Base-by-base conservation (phyloP, 805 yeast genomes). In the Yamadazyma scolyti region DNA sequence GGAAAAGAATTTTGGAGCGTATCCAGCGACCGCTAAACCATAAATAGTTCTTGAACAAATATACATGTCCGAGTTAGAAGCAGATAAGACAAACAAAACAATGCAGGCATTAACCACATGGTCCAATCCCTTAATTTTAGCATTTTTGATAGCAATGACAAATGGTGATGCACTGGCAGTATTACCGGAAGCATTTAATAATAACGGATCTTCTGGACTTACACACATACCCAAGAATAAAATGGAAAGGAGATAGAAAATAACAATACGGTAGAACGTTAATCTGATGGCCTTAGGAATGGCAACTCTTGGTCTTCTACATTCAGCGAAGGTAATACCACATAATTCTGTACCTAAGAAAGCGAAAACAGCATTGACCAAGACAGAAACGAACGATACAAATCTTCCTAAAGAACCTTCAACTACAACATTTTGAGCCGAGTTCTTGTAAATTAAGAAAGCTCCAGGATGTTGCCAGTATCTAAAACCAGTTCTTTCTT, bases 121-220 rank as follows among this genome's bases (percentile, higher is more conserved):
- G 22, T 88, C 88, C 40, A 86, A 61, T 1, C 76, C 89, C 6
- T 53, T 47, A 40, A 85, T 83, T 12, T 68, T 56, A 11, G 87
- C 83, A 43, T 71, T 73, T 40, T 72, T 72, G 48, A 85, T 79
- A 28, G 95, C 95, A 48, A 84, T 79, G 31, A 84, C 89, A 48
- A 84, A 85, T 23, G 95, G 95, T 10, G 93, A 82, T 13, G 90
- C 88, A 23, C 81, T 71, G 2, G 89, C 87, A 24, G 68, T 61
- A 25, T 66, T 65, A 30, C 76, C 69, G 11, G 75, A 68, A 10
- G 78, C 77, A 33, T 55, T 49, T 43, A 73, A 56, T 39, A 82
- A 64, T 28, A 56, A 43, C 23, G 71, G 68, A 49, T 77, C 79
- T 40, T 65, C 65, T 37, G 73, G 73, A 21, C 84, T 71, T 34